Evolutionary conservation across 495 filamentous ascomycete genomes (phyloP).

Genomic region (Aspergillus nanangensis): DNA sequence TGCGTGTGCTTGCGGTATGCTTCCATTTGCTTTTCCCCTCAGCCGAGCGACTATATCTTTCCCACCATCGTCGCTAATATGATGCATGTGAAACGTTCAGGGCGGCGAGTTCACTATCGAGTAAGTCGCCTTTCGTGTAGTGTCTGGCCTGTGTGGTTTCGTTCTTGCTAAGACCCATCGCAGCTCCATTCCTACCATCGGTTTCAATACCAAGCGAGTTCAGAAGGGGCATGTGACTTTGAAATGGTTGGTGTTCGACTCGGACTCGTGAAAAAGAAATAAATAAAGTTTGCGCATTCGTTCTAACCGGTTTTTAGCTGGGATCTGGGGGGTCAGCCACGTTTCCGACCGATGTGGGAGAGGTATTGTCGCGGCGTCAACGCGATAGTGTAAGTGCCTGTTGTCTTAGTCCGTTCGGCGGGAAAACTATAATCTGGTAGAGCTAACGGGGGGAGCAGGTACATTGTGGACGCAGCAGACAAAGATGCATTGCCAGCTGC

Average conservation of each 20-base stretch:
- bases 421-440: not conserved
- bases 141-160: not conserved
- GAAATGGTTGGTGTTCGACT: slow-evolving; percentile 66
- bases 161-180: slow-evolving; percentile 34
- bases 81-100: slow-evolving; percentile 39
- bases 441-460: slow-evolving; percentile 44
- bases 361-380: slow-evolving; percentile 96
- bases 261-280: no score
- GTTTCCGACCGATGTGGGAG: slow-evolving; percentile 99
- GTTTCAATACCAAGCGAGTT: slow-evolving; percentile 98
- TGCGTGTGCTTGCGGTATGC: slow-evolving; percentile 92
- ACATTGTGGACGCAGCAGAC: slow-evolving; percentile 94
- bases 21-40: slow-evolving; percentile 8
- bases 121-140: slow-evolving; percentile 56
- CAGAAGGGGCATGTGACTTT: slow-evolving; percentile 98
- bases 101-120: slow-evolving; percentile 98
- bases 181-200: slow-evolving; percentile 97
- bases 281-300: no score
- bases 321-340: slow-evolving; percentile 95
- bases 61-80: slow-evolving; percentile 19
- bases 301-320: slow-evolving; percentile 54
- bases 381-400: slow-evolving; percentile 74
- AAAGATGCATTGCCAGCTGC: slow-evolving; percentile 75
- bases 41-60: not conserved
- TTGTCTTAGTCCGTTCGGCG: not conserved